Evolutionary conservation across 306 rosid species (phyloP), one percentile per base, ranked within the genome.

Genomic region (Prunus armeniaca): DNA sequence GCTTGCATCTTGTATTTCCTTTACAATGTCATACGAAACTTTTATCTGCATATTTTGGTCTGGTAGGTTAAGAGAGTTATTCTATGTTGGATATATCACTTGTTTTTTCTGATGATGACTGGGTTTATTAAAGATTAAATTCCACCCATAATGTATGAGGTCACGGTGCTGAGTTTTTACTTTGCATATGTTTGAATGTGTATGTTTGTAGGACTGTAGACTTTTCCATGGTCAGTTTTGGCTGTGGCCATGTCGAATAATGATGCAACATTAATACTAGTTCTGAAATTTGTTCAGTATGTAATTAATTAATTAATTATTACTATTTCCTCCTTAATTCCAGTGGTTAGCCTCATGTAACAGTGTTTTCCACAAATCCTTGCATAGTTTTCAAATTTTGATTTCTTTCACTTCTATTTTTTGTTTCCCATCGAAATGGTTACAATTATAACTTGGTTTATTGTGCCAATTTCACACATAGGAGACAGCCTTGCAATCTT

Each of bases 401-500:
- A n/a, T 30, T 27, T 71, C 65, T 22, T 22, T 76, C 67, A 18
- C 43, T 57, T 72, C 67, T 46, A 54, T 38, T 9, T 54, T 47
- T 55, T 81, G 20, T 60, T 74, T 79, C 61, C 77, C 71, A 61
- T 52, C 14, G 58, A 19, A 25, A 32, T 45, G 54, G 77, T 43
- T 60, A 12, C 34, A 80, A 69, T 19, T 73, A 22, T 79, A 86
- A 77, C 60, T 70, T 77, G 18, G 62, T 27, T 72, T 14, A n/a
- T 46, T 62, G 3, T 67, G 60, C 46, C 14, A 81, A 69, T 80
- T 83, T 82, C 82, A 72, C 84, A 56, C 78, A 81, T 79, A 95
- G 99, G 99, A 70, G 98, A 96, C 81, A 87, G 89, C 86, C 90
- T 96, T 81, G 96, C 99, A 67, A 91, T 96, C 80, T 86, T 96